These are phyloP conservation scores for Coemansia sp. DNA, from an alignment of 192 early-diverging fungal genomes.

Conservation along the genomic window DNA sequence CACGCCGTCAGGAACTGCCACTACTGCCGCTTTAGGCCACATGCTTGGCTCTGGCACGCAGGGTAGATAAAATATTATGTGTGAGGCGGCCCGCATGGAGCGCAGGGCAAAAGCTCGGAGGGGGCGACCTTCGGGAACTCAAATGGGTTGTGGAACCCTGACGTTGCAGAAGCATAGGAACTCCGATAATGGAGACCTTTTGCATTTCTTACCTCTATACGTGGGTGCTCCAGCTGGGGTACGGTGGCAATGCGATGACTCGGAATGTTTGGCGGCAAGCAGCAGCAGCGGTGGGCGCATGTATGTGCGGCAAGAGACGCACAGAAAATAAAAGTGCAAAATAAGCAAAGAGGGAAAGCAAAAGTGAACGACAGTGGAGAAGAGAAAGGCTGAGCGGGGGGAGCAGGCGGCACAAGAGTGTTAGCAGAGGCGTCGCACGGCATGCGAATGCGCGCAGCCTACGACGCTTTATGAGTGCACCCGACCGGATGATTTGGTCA, in stretches of 20 bases:
- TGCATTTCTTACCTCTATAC: not conserved
- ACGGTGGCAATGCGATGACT: not conserved
- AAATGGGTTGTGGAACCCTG: not conserved
- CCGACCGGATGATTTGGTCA: constrained; percentile 52
- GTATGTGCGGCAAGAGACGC: not conserved
- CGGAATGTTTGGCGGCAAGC: not conserved
- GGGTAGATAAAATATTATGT: not conserved
- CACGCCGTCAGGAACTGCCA: constrained; percentile 1
- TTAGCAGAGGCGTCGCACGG: not conserved
- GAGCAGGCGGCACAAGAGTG: not conserved
- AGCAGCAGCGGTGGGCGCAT: not conserved
- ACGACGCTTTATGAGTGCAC: constrained; percentile 3
- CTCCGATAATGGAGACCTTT: not conserved
- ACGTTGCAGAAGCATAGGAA: not conserved
- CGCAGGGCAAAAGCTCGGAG: not conserved
- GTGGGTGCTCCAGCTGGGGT: not conserved
- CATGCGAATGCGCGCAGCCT: constrained; percentile 3
- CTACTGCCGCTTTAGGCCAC: not conserved
- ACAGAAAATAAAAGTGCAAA: not conserved
- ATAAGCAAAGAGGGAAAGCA: not conserved
- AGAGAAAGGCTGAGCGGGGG: not conserved
- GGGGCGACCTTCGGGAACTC: not conserved
- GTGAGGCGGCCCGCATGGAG: constrained; percentile 7
- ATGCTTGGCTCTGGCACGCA: not conserved
- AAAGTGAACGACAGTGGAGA: not conserved